Base-by-base conservation (phyloP, 768 basidiomycete genomes). In the Kwoniella newhampshirensis region DNA sequence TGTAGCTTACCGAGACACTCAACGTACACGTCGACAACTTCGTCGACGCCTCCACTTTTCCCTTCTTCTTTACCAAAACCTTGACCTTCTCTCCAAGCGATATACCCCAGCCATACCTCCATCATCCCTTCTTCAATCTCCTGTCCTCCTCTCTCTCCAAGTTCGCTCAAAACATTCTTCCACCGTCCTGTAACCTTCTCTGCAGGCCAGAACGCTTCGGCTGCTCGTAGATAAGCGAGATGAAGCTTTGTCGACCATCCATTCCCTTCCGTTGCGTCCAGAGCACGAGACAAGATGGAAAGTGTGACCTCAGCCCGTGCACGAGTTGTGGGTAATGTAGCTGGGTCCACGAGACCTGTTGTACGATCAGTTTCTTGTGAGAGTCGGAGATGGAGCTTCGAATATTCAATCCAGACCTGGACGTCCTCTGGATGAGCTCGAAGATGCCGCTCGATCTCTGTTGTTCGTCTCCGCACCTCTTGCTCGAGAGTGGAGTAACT, bases 231-330 rank as follows among this genome's bases (percentile, higher is more conserved):
- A 44, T 74, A 69, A 1, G 77, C 76, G 4, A 77, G 62, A 42
- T 76, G 66, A 5, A 80, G 66, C 12, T 35, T 43, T 0, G 67
- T 47, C 0, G 71, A 66, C 2, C 18, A 21, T 15, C 48, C 59
- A 57, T 77, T 78, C 0, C 25, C 27, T 0, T 63, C 56, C 3
- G 62, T 48, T 1, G 67, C 64, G 13, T 63, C 42, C 17, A 78
- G 64, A 0, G 78, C 78, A 28, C 69, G 54, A 1, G 67, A 63
- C 12, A 80, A 63, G 28, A 78, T 74, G 3, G 75, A 67, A 8
- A 79, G 62, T 23, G 77, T 75, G 55, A 78, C 67, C 51, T 78
- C 77, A n/a, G 56, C 42, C n/a, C 57, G 47, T 2, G 58, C 46
- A 37, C 54, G 51, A 32, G 63, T 64, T 15, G 45, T 37, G 30